Conservation (phyloP, 2,329 filamentous ascomycete species). For the Sclerotinia borealis region DNA sequence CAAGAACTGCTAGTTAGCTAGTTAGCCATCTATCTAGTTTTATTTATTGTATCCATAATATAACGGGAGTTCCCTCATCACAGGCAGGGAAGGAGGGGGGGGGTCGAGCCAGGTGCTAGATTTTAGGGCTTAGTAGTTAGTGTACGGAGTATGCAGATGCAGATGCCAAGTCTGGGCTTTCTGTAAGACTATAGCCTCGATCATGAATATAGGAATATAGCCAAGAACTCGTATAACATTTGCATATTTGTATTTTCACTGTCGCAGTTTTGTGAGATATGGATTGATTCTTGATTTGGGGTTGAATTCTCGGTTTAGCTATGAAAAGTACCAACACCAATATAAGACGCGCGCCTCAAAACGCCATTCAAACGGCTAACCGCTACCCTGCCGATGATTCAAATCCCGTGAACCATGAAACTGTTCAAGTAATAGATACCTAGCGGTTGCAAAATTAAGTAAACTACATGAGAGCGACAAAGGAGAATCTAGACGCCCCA, state of each 20-base stretch:
- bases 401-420: neutral
- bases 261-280: neutral
- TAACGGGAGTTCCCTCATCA: too few species aligned
- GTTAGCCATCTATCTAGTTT: too few species aligned
- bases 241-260: neutral
- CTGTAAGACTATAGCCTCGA: too few species aligned
- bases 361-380: neutral
- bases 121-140: too few species aligned
- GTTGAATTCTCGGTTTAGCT: neutral
- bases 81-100: too few species aligned
- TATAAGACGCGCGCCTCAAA: neutral
- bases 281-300: too few species aligned
- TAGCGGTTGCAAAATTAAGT: too few species aligned
- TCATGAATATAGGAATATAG: neutral
- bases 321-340: neutral
- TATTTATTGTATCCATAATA: too few species aligned
- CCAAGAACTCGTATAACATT: neutral
- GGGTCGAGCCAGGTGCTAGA: too few species aligned
- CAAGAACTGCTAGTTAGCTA: too few species aligned
- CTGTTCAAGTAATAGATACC: neutral
- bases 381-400: neutral
- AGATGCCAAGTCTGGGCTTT: too few species aligned
- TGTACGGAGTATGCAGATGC: too few species aligned
- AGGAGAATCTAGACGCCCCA: neutral
- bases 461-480: neutral